These are phyloP conservation scores for Solanum sitiens DNA, from an alignment of 257 asterid genomes.

Conservation along the genomic window DNA sequence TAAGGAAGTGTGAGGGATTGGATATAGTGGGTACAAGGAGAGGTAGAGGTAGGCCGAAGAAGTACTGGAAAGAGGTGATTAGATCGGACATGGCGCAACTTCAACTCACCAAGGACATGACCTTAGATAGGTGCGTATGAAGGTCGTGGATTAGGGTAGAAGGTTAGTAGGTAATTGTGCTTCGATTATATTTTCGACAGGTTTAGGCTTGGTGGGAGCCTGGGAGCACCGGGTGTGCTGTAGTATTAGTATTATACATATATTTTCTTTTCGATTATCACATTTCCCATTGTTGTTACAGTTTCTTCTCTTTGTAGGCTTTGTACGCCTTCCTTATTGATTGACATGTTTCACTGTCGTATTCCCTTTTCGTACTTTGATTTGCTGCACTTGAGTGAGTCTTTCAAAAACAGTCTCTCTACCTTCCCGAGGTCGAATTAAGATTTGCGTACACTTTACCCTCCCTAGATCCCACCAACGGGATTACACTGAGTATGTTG, in stretches of 20 bases:
- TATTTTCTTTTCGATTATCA: not conserved
- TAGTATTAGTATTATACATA: not conserved
- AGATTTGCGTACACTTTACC: not conserved
- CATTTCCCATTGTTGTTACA: not conserved
- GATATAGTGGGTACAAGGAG: not conserved
- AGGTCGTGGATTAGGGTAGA: not conserved
- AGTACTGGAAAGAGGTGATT: not conserved
- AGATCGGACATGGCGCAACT: not conserved
- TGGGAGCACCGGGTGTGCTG: not conserved
- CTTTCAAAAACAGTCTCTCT: not conserved
- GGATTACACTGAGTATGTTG: not conserved
- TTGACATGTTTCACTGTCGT: not conserved
- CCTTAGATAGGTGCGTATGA: not conserved
- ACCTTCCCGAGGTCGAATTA: not conserved
- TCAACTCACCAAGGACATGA: not conserved
- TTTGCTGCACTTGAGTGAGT: not conserved
- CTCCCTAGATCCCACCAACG: not conserved
- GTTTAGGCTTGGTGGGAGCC: not conserved
- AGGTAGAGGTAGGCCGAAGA: not conserved
- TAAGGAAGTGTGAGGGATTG: not conserved
- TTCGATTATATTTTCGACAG: not conserved
- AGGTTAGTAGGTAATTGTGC: not conserved
- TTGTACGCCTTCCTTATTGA: not conserved
- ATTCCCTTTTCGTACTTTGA: not conserved
- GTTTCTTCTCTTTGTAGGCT: not conserved